phyloP scores from a whole-genome alignment of 177 flowering plant genomes.

The Vitis hybrid region DNA sequence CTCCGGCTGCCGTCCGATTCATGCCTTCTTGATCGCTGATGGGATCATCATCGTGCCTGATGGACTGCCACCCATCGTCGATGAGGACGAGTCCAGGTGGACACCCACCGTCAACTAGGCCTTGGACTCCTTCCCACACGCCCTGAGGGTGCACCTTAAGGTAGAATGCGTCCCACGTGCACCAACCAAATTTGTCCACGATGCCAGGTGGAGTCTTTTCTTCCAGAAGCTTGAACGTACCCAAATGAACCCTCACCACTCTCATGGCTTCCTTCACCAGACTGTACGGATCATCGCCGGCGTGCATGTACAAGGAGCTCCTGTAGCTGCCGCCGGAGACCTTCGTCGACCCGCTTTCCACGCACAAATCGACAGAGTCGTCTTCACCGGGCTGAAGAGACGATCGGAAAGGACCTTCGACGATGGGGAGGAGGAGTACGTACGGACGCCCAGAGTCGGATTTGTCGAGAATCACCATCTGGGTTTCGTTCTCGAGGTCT shows the following conservation, averaged over 20 bases:
- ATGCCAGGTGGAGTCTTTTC: constrained; percentile 81
- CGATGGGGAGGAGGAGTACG: constrained; percentile 69
- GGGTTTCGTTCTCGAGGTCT: constrained; percentile 82
- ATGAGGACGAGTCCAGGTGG: constrained; percentile 85
- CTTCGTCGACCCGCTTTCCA: constrained; percentile 79
- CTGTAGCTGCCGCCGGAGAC: constrained; percentile 37
- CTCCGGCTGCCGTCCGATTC: constrained; percentile 69
- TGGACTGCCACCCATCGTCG: constrained; percentile 93
- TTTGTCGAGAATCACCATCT: constrained; percentile 61
- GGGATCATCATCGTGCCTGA: constrained; percentile 58
- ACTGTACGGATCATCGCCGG: constrained; percentile 69
- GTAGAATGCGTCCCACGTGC: constrained; percentile 98
- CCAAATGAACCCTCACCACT: constrained; percentile 54
- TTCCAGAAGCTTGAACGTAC: constrained; percentile 71
- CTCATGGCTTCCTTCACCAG: constrained; percentile 68
- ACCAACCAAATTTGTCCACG: constrained; percentile 97
- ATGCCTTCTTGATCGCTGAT: constrained; percentile 43
- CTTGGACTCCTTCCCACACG: constrained; percentile 66
- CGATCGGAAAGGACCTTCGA: constrained; percentile 75
- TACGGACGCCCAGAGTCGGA: constrained; percentile 67
- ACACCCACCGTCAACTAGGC: constrained; percentile 74
- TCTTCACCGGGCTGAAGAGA: constrained; percentile 66
- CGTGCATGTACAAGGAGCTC: constrained; percentile 53
- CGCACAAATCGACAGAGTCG: constrained; percentile 62
- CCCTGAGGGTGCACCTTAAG: constrained; percentile 86